phyloP scores from a whole-genome alignment of 176 grass and related monocot species.

The Ensete ventricosum region DNA sequence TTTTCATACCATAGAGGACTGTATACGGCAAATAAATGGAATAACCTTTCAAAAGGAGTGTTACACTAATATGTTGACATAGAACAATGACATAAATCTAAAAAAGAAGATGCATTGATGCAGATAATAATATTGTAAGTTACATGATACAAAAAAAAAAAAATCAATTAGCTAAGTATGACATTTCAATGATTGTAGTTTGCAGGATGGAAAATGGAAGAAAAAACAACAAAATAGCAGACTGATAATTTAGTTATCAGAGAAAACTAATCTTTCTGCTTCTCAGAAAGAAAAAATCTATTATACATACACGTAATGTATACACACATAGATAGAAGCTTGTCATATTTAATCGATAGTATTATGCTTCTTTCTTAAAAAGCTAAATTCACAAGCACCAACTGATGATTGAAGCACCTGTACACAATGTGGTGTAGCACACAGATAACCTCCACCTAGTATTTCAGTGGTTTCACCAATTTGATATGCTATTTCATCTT shows the following conservation, averaged over 20 bases:
- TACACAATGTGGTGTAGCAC: slow-evolving; percentile 94
- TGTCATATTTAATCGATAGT: not conserved
- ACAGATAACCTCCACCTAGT: slow-evolving; percentile 60
- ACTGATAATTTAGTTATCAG: no score
- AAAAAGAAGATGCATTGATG: no score
- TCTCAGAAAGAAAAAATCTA: no score
- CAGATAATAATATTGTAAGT: no score
- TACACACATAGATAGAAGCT: not conserved
- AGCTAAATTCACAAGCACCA: not conserved
- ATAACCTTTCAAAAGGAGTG: not conserved
- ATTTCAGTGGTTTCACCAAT: slow-evolving; percentile 97
- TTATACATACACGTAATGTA: not conserved
- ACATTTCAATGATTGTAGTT: no score
- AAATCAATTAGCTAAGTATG: not conserved
- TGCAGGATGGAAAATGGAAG: no score
- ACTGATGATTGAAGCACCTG: slow-evolving; percentile 36
- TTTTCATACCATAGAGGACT: no score
- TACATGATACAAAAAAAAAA: not conserved
- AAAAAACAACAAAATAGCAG: no score
- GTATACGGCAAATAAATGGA: no score
- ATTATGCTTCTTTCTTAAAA: not conserved
- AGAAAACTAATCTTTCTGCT: no score
- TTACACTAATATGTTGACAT: not conserved
- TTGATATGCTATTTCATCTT: slow-evolving; percentile 89
- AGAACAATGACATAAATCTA: not conserved